Conservation (phyloP, 2,329 filamentous ascomycete species). For the Cladosporium colombiae region DNA sequence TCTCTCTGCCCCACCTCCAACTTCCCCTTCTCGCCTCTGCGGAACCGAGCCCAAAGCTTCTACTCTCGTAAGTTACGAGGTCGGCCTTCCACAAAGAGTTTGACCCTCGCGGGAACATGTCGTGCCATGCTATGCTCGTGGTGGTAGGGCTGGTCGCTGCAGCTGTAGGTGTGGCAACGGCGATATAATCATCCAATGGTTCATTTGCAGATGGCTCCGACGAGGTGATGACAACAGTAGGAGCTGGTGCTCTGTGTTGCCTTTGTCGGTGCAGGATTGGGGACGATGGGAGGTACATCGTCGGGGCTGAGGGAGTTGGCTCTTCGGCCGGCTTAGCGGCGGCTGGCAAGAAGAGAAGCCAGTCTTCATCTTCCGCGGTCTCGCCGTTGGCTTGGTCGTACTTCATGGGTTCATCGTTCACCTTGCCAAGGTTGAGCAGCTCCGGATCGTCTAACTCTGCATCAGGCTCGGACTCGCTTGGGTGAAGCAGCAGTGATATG, state of each 20-base stretch:
- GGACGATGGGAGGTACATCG: slow-evolving; percentile 8
- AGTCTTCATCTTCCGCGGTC: not conserved
- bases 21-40: not conserved
- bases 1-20: slow-evolving; percentile 6
- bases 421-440: not conserved
- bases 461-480: slow-evolving; percentile 4
- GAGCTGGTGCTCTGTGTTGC: not conserved
- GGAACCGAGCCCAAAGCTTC: not conserved
- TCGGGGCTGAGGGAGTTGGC: not conserved
- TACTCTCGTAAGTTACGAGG: not conserved
- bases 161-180: not conserved
- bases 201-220: not conserved
- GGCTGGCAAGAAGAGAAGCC: slow-evolving; percentile 2
- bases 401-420: not conserved
- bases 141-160: not conserved
- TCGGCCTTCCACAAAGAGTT: not conserved
- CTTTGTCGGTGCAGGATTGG: slow-evolving; percentile 13
- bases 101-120: slow-evolving; percentile 5
- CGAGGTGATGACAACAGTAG: slow-evolving; percentile 10
- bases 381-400: not conserved
- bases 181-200: not conserved
- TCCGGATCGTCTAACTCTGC: not conserved
- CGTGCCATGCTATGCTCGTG: not conserved
- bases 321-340: not conserved
- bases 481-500: not conserved